Base-by-base conservation (phyloP, 2,329 filamentous ascomycete genomes). In the Fusarium udum region DNA sequence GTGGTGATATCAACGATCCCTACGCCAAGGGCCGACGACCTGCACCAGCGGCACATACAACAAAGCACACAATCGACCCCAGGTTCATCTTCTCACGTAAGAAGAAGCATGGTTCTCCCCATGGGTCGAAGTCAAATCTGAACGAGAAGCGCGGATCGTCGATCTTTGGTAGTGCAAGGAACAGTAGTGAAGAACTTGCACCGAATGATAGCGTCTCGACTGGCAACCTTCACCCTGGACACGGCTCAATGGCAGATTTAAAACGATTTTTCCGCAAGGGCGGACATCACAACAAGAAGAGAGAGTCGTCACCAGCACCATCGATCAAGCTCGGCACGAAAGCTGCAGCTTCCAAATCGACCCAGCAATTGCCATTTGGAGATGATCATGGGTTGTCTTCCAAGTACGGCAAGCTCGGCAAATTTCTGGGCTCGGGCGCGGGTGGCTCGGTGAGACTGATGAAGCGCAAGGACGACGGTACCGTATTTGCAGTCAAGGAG, bases 401-500 rank as follows among this genome's bases (percentile, higher is more conserved):
- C 64, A 98, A 95, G 79, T 99, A 98, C 80, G 96, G 96, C 51
- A 98, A 98, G 80, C 92, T 99, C 73, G 96, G 95, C 64, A 96
- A 94, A 80, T 94, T 98, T 2, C 87, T 99, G 18, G 96, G 96
- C 10, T 95, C 95, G 34, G 96, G 96, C 32, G 96, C 96, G 34
- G 96, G 96, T 57, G 96, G 96, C 32, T 98, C 95, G 0, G 96
- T 99, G 22, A 90, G 95, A 73, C 84, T 99, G 57, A 94, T 99
- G 92, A 98, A 96, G 85, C 90, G 96, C 69, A 95, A 92, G 78
- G 95, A 94, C 72, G 96, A 99, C 79, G 93, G 93, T 32, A 94
- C 94, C 12, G 96, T 97, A 1, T 99, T 99, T 82, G 96, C 96
- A 3, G 96, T 98, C 60, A 99, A 99, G 83, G 95, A 99, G 80